Evolutionary conservation across 2,329 filamentous ascomycete species (phyloP).

Genomic region (Curvularia eragrostidis): DNA sequence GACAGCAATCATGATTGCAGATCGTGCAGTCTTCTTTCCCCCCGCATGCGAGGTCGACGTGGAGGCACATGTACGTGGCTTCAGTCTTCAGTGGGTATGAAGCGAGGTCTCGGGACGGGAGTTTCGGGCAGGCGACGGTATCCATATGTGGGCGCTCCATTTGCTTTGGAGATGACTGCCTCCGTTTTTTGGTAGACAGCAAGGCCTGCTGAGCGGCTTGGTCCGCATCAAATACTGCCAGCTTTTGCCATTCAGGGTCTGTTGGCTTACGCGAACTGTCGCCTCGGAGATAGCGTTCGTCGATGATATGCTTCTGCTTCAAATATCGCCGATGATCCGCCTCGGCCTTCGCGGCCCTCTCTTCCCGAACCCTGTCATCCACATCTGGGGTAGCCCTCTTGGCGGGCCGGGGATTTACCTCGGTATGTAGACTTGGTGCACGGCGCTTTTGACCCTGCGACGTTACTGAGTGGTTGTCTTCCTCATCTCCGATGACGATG

Average conservation of each 20-base stretch:
- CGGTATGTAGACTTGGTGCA: neutral
- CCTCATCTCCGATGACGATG: neutral
- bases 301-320: neutral
- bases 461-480: neutral
- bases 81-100: neutral
- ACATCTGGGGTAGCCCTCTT: neutral
- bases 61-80: neutral
- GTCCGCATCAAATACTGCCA: neutral
- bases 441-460: neutral
- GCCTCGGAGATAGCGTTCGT: neutral
- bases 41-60: neutral
- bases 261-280: neutral
- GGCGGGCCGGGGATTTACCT: neutral
- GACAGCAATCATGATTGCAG: neutral
- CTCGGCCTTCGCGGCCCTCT: neutral
- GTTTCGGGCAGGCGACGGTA: neutral
- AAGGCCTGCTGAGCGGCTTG: neutral
- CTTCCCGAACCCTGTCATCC: neutral
- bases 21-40: neutral
- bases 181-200: neutral
- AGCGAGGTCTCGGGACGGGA: neutral
- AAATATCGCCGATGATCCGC: neutral
- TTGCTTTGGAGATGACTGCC: neutral
- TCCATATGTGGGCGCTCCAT: neutral
- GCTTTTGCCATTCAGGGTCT: conserved; percentile 1